Conservation (phyloP, 345 rosid genomes). For the Hevea brasiliensis region DNA sequence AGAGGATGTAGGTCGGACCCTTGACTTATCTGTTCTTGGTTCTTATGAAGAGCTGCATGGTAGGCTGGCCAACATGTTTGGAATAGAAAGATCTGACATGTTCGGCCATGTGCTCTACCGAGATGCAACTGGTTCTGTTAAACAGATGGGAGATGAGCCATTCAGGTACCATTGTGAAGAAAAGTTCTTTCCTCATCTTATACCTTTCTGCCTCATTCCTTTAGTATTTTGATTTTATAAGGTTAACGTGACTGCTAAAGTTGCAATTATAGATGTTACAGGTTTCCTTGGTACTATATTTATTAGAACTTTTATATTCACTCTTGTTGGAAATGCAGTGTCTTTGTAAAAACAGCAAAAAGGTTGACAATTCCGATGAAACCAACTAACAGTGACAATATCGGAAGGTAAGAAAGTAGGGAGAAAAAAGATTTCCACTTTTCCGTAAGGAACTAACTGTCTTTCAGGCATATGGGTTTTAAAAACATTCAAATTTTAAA, state of each 20-base stretch:
- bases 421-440: background rate
- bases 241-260: background rate
- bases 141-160: conserved; percentile 72
- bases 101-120: conserved; percentile 62
- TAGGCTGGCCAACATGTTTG: conserved; percentile 73
- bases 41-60: conserved; percentile 76
- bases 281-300: background rate
- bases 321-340: conserved; percentile 43
- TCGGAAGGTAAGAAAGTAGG: conserved; percentile 54
- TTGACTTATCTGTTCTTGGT: conserved; percentile 67
- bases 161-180: conserved; percentile 56
- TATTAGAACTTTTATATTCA: background rate
- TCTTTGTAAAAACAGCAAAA: conserved; percentile 60
- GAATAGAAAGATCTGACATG: conserved; percentile 61
- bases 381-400: conserved; percentile 36
- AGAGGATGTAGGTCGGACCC: conserved; percentile 82
- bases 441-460: background rate
- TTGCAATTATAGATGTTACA: background rate
- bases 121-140: conserved; percentile 59
- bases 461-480: too few species aligned
- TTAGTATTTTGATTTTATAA: background rate
- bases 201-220: background rate
- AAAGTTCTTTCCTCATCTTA: background rate
- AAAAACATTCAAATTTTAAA: too few species aligned
- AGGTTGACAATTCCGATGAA: conserved; percentile 71